Base-by-base conservation (phyloP, 192 early-diverging fungal genomes). In the Mortierella claussenii region DNA sequence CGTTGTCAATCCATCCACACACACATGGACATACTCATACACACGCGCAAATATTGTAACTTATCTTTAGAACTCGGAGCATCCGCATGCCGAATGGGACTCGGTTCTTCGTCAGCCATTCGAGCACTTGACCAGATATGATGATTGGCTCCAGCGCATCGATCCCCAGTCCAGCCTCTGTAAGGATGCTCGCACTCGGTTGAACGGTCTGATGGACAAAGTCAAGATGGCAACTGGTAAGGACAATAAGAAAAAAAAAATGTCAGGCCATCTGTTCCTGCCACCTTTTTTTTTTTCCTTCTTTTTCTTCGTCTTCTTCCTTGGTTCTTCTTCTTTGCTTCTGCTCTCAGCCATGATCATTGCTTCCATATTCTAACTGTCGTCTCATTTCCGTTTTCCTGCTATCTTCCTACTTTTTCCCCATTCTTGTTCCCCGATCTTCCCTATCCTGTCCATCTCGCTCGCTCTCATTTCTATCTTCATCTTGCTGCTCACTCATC, bases 131-230 rank as follows among this genome's bases (percentile, higher is more conserved):
- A 28, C 34, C 24, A 48, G 30, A 37, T 75, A 75, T 18, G 71
- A 75, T 12, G 71, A 75, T 26, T 75, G 71, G 71, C 56, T 75
- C 49, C 56, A 49, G 37, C 55, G 62, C 40, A 58, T 75, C 23
- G 71, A 75, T 42, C 71, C 71, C 20, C 48, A 75, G 49, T 37
- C 26, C 13, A 59, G 43, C 27, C 60, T 66, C 63, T 55, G 62
- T 42, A 55, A 54, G 44, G 63, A 65, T 2, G 60, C 60, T 28
- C 34, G 58, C 34, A 1, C 63, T 13, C 62, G 60, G n/a, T 37
- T 75, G 28, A 52, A 65, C 24, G 51, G 62, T 23, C 37, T 75
- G 71, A 66, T 65, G 49, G 45, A 60, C 71, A 75, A 66, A 45
- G 47, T 65, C 55, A 75, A 60, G 45, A 55, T 60, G 57, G 63